Base-by-base conservation (phyloP, 106 monocot genomes). In the Allium sativum region DNA sequence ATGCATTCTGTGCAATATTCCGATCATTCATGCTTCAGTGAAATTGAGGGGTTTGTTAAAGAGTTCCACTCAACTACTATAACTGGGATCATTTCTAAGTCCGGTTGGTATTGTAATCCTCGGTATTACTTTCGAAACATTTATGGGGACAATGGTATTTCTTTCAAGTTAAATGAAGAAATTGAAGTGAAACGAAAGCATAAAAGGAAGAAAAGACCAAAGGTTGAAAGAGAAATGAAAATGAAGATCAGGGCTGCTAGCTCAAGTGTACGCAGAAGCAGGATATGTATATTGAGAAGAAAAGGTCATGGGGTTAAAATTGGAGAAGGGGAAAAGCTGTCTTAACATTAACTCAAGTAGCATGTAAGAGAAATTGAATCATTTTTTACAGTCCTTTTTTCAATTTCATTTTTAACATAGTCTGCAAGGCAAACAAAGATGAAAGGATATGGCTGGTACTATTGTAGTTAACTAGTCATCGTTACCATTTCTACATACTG, bases 1-100 rank as follows among this genome's bases (percentile, higher is more conserved):
- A 56, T 70, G 9, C 81, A 77, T 64, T 61, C 84, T 12, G 62
- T 87, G 31, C 78, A 47, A 14, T 92, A 87, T 57, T 87, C 92
- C 52, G 78, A 81, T 7, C 87, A 87, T 58, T 72, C 87, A 18
- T 87, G 84, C 65, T 93, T 75, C 61, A 64, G 18, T 53, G 84
- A 93, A 68, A 70, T 93, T 56, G 18, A 72, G 48, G 77, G 88
- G 19, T 82, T 93, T 56, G 57, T 93, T 9, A 69, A 59, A 14
- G 16, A 73, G 21, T 55, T 88, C 16, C 73, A 56, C 48, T 88
- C 88, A 42, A 68, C 66, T 12, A 74, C 70, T 12, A 59, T 87
- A 12, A 58, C 57, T 17, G 92, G 87, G 0, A 77, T 76, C 18
- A 84, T 93, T 52, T 71, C 82, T 14, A 79, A 88, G 40, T 82